Conservation (phyloP, 305 asterid genomes). For the Rubia tinctorum region DNA sequence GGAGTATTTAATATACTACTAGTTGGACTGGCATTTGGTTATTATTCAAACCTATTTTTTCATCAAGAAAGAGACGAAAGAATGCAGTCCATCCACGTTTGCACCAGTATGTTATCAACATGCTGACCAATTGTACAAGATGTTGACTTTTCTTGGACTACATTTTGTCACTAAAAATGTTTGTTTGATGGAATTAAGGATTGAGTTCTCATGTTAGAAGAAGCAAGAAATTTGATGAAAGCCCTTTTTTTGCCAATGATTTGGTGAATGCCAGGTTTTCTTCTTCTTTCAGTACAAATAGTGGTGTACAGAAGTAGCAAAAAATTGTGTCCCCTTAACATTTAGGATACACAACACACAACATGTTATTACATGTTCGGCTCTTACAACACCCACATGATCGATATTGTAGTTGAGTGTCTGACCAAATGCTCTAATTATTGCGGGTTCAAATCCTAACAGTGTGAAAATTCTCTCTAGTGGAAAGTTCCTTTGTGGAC, state of each 20-base stretch:
- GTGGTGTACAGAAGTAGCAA: background rate
- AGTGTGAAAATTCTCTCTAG: too few relatives aligned
- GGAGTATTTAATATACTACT: background rate
- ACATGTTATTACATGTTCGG: background rate
- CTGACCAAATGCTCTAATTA: too few relatives aligned
- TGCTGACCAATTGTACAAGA: background rate
- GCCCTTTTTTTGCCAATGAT: constrained; percentile 5
- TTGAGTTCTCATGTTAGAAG: background rate
- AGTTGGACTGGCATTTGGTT: background rate
- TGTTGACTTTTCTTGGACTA: constrained; percentile 2
- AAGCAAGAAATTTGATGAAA: background rate
- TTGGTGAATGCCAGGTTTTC: background rate
- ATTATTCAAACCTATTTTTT: background rate
- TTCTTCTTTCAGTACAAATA: background rate
- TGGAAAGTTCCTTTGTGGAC: too few relatives aligned
- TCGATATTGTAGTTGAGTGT: too few relatives aligned
- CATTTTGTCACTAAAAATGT: background rate
- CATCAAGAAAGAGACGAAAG: background rate
- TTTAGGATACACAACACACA: background rate
- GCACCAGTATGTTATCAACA: background rate
- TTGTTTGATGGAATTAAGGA: background rate
- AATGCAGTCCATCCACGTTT: constrained; percentile 2
- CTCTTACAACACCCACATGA: background rate
- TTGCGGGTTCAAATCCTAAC: too few relatives aligned
- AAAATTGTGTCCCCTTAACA: background rate